Evolutionary conservation across 2,329 filamentous ascomycete species (phyloP), one percentile per base, ranked within the genome.

Genomic region (Diaporthe ampelina): DNA sequence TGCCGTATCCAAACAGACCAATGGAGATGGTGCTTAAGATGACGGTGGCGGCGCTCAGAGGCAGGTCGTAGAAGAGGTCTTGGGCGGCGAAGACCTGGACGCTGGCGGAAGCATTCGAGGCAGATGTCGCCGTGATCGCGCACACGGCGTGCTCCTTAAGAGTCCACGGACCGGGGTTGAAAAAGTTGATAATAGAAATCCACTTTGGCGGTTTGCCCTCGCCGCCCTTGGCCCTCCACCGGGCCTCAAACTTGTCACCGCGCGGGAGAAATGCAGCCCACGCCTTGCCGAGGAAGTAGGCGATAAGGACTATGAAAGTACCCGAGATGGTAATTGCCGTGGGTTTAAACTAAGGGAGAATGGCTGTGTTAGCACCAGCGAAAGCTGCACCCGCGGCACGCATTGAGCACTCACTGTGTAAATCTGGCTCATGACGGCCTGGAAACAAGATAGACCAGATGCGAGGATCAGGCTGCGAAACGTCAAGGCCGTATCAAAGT

Each of bases 61-160:
- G 84, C 70, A 88, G 76, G 75, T 88, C 79, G 77, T 90, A 90
- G 75, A 89, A 90, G 1, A 90, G 83, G 24, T 86, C 80, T 74
- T 89, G 87, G 0, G 85, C 86, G 0, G 87, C 83, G 69, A 88
- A 88, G 0, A 88, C 86, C 3, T 75, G 74, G 7, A 83, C 79
- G 74, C 82, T 85, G 4, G 82, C 83, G 0, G 84, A 73, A 0
- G 85, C 88, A 59, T 89, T 88, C 5, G 86, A 88, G 0, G 87
- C 88, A 0, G 87, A 88, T 0, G 87, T 88, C 1, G 88, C 88
- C 0, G 87, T 90, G 77, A 90, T 88, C 65, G 88, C 77, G 76
- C 85, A 87, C 1, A 90, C 84, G 0, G 88, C 82, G 48, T 91
- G 89, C 77, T 91, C 89, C 76, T 91, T 91, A 43, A 91, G 80